Base-by-base conservation (phyloP, 495 filamentous ascomycete genomes). In the Lasiosphaeria miniovina region DNA sequence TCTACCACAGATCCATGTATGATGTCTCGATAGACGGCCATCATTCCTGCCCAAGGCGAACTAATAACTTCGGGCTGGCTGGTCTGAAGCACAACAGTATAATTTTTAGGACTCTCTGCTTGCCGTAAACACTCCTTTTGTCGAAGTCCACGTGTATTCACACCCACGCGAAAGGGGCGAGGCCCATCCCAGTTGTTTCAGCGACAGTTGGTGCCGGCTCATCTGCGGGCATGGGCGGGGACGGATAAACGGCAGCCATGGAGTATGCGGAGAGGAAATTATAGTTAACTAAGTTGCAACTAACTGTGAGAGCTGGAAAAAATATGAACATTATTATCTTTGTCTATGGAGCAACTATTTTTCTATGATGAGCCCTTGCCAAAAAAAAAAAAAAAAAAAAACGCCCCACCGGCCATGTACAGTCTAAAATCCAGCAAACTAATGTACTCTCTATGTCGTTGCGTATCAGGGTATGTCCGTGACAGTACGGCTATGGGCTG, bases 71-170 rank as follows among this genome's bases (percentile, higher is more conserved):
- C 74, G 90, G 90, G 73, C 81, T 87, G 0, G 88, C 84, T 3
- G 87, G 80, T 0, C 83, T 84, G 65, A 89, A 87, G 5, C 88
- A 90, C 69, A 87, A 84, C 5, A 84, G 79, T 54, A 81, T 91
- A 2, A 85, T 84, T 0, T 77, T 33, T 78, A 88, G 4, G 88
- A 91, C 70, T 86, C 88, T 6, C 68, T 90, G 54, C 62, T 84
- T 6, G 85, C 81, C 11, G 84, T 89, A 0, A 72, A 66, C 7
- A 84, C 88, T 32, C 86, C 87, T 0, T 90, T 90, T 60, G 78
- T 91, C 40, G 88, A 91, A 76, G 64, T 88, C 12, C 88, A 91
- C 71, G 80, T 88, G 54, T 84, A 72, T 48, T 24, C 90, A 90
- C 70, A 79, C 89, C 7, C 85, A 91, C 70, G 80, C 80, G 52